Base-by-base conservation (phyloP, 306 rosid species). In the Malus asiatica region DNA sequence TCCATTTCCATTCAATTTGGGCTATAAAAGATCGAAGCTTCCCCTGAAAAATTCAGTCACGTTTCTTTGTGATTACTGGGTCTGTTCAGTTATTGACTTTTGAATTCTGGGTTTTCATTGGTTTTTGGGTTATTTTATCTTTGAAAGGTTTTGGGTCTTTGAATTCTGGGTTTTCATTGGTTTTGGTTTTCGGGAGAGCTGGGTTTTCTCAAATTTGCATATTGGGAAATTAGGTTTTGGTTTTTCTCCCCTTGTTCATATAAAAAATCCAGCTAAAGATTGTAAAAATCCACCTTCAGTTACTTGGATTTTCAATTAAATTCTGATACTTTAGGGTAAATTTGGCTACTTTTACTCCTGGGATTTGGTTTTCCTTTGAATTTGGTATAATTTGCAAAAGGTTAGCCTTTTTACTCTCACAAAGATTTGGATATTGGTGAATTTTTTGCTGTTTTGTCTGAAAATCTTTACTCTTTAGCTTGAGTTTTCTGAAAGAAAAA, bases 21-120 rank as follows among this genome's bases (percentile, higher is more conserved):
- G 46, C 83, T 78, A 74, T 83, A 78, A 74, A 78, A 48, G 35
- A 68, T 74, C 38, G 27, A 45, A 66, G 25, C 71, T 51, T 32
- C 11, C 27, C 68, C 74, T 10, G 52, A 57, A 30, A 14, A 58
- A 15, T 58, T 59, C 58, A 29, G 40, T 57, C 66, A 15, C 38
- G 45, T 79, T 66, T 73, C 58, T 4, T 27, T 6, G 70, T 45
- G 10, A 65, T 30, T 4, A 30, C 48, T 4, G 79, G 55, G 63
- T 73, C 65, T 55, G 66, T 77, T 58, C 13, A 14, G 14, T 63
- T 22, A 40, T 68, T 15, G 57, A 60, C 57, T 44, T 42, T 55
- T 53, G 29, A n/a, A 61, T 30, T 45, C 55, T 53, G 72, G 58
- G 32, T 53, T 71, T 68, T 57, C 13, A 6, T 75, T 75, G 40